A percentile compares a stretch with the other conserved stretches of the same genome.
Evolutionary conservation across 352 stramenopile species (phyloP).

Genomic region (Pythium aquatile): DNA sequence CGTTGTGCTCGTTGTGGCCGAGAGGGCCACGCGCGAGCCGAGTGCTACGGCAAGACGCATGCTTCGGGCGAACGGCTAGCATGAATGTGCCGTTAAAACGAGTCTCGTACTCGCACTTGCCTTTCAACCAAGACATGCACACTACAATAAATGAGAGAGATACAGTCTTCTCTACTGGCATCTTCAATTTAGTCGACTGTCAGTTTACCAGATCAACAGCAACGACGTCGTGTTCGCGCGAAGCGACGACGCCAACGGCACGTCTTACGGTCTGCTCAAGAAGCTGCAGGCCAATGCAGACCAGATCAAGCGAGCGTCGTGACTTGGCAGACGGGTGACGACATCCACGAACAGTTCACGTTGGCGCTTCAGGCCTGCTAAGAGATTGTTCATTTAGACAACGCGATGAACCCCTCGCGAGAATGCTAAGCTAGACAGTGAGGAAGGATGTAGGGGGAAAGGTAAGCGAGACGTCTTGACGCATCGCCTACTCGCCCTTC

Average conservation of each 20-base stretch:
- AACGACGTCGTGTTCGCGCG: slow-evolving; percentile 68
- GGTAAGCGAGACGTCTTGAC: not conserved
- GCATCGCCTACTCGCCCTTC: slow-evolving; percentile 1
- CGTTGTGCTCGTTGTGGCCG: slow-evolving; percentile 18
- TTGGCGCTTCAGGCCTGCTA: slow-evolving; percentile 13
- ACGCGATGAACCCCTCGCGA: not conserved
- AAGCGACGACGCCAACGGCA: slow-evolving; percentile 42
- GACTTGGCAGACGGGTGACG: slow-evolving; percentile 57
- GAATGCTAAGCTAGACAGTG: not conserved
- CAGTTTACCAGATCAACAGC: slow-evolving; percentile 16
- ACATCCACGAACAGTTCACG: slow-evolving; percentile 58
- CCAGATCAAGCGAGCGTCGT: slow-evolving; percentile 45
- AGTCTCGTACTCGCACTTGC: too few species aligned
- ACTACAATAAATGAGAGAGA: too few species aligned
- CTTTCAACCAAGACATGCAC: too few species aligned
- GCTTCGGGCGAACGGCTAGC: slow-evolving; percentile 9
- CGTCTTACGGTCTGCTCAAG: slow-evolving; percentile 56
- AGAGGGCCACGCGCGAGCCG: slow-evolving; percentile 10
- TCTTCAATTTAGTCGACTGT: too few species aligned
- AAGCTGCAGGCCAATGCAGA: slow-evolving; percentile 36
- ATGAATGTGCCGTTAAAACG: not conserved
- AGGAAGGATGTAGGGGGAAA: not conserved
- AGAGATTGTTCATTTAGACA: not conserved
- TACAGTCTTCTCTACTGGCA: too few species aligned
- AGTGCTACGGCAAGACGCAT: slow-evolving; percentile 18